Evolutionary conservation across 1,284 basidiomycete species (phyloP).

Genomic region (Ceratobasidium sp.): DNA sequence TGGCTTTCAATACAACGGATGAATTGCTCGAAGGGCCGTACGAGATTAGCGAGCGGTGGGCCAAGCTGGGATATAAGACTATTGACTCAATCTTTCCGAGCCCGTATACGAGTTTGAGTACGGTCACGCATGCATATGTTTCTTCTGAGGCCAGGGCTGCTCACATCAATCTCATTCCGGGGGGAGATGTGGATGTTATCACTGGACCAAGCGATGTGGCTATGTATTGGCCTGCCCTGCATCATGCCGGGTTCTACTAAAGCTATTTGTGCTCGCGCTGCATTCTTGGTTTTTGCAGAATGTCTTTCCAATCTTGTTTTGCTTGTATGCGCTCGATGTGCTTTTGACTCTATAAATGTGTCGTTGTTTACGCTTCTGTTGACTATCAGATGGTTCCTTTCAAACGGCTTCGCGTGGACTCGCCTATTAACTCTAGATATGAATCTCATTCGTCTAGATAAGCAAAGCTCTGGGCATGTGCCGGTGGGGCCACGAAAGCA

Average conservation of each 20-base stretch:
- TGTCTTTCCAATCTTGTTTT: too few relatives aligned
- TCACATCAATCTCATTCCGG: constrained; percentile 3
- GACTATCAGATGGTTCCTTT: too few relatives aligned
- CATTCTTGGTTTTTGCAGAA: too few relatives aligned
- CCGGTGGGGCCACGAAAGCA: too few relatives aligned
- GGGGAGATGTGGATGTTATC: neutral
- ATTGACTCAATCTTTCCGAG: constrained; percentile 3
- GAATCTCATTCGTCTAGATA: too few relatives aligned
- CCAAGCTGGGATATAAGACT: neutral
- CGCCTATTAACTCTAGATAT: too few relatives aligned
- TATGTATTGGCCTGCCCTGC: neutral
- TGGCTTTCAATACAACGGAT: neutral
- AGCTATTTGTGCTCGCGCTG: neutral
- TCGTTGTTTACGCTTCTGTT: too few relatives aligned
- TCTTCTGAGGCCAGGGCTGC: neutral
- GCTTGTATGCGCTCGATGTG: too few relatives aligned
- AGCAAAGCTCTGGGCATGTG: too few relatives aligned
- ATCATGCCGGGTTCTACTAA: neutral
- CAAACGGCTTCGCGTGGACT: too few relatives aligned
- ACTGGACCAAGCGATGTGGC: neutral
- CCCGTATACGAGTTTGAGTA: neutral
- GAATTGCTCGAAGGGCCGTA: constrained; percentile 26
- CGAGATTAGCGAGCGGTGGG: neutral
- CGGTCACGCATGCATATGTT: neutral
- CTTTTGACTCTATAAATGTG: too few relatives aligned